Percentiles rank a stretch among this genome's conserved stretches.
Conservation (phyloP, 495 filamentous ascomycete species). For the Daldinia grandis region DNA sequence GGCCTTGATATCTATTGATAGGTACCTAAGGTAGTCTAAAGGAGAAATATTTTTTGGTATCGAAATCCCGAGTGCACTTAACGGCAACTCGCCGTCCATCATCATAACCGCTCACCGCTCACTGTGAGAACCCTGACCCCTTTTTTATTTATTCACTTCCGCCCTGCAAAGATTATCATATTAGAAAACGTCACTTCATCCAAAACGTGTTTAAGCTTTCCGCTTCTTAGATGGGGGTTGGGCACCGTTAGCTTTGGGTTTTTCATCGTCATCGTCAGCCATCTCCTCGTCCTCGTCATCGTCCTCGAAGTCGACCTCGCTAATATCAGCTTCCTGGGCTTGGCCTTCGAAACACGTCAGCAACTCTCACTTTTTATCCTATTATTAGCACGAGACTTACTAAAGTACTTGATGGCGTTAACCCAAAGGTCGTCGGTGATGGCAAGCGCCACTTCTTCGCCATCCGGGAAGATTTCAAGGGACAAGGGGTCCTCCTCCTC, state of each 20-base stretch:
- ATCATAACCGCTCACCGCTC: constrained; percentile 6
- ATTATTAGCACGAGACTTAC: constrained; percentile 60
- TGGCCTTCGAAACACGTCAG: constrained; percentile 55
- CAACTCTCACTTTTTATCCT: background rate
- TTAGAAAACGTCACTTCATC: constrained; percentile 21
- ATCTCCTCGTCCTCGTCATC: constrained; percentile 53
- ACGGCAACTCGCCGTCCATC: constrained; percentile 1
- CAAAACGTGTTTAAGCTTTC: constrained; percentile 31
- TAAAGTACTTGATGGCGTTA: constrained; percentile 86
- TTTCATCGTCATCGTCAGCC: constrained; percentile 45
- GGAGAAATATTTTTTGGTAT: constrained; percentile 14
- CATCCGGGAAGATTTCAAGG: constrained; percentile 80
- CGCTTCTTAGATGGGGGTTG: constrained; percentile 45
- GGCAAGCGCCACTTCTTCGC: constrained; percentile 79
- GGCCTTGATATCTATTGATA: constrained; percentile 15
- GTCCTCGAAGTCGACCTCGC: constrained; percentile 68
- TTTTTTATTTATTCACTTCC: constrained; percentile 1
- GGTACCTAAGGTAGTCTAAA: background rate
- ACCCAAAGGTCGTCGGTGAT: constrained; percentile 89
- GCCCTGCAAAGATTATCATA: constrained; percentile 13
- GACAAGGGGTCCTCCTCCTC: constrained; percentile 62
- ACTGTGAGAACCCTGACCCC: background rate
- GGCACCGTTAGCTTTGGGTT: constrained; percentile 56
- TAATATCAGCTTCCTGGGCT: constrained; percentile 69
- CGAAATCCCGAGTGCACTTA: constrained; percentile 14